Percentiles rank a stretch among this genome's conserved stretches.
Conservation (phyloP, 2,329 filamentous ascomycete species). For the Boeremia exigua region DNA sequence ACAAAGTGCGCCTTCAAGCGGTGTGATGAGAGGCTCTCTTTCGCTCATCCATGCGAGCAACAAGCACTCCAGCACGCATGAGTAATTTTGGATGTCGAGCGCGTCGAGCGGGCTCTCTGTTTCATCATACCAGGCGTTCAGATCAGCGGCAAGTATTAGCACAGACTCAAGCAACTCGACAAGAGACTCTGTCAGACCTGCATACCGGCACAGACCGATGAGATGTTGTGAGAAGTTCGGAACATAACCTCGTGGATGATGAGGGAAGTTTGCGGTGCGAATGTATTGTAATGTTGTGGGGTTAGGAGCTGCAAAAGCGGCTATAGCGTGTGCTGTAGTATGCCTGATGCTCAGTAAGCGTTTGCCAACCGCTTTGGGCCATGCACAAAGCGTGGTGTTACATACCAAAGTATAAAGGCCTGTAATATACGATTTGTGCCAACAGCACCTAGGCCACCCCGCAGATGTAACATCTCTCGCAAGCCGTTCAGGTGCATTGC, state of each 20-base stretch:
- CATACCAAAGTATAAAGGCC: constrained; percentile 51
- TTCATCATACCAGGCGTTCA: constrained; percentile 44
- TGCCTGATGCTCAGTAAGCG: constrained; percentile 51
- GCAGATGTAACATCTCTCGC: constrained; percentile 43
- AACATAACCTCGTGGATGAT: constrained; percentile 39
- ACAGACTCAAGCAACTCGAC: constrained; percentile 36
- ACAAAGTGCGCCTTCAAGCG: constrained; percentile 46
- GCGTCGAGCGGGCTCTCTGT: constrained; percentile 41
- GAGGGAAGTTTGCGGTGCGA: constrained; percentile 33
- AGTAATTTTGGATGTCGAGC: constrained; percentile 46
- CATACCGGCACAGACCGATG: constrained; percentile 36
- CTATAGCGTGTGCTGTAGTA: constrained; percentile 47
- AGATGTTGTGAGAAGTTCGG: constrained; percentile 39
- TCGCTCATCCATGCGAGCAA: constrained; percentile 42
- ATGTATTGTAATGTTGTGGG: constrained; percentile 39
- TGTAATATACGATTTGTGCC: constrained; percentile 48
- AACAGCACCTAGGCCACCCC: constrained; percentile 43
- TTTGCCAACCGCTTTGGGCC: constrained; percentile 34
- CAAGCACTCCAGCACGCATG: constrained; percentile 42
- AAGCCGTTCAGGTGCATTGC: constrained; percentile 43
- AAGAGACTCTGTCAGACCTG: constrained; percentile 38
- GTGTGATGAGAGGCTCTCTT: constrained; percentile 30
- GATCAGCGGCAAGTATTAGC: constrained; percentile 42
- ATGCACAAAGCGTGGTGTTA: constrained; percentile 17
- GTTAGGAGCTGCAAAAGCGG: constrained; percentile 42